Percentiles rank a stretch among this genome's conserved stretches.
phyloP scores from a whole-genome alignment of 768 basidiomycete species.

The Hypholoma sublateritium region DNA sequence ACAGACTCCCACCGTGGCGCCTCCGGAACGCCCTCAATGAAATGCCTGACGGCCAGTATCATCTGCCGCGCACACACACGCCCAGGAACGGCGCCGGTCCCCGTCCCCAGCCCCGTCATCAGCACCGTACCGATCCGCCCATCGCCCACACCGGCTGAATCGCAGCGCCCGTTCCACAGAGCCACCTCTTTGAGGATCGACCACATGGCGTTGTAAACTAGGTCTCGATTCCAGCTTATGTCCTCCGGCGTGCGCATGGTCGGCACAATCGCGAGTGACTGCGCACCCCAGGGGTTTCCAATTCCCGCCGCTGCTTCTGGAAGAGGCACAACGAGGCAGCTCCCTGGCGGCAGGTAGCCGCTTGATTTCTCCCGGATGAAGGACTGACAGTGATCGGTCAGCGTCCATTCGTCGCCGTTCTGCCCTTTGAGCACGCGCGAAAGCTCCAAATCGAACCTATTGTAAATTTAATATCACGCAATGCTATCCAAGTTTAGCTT shows the following conservation, averaged over 20 bases:
- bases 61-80: slow-evolving; percentile 13
- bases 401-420: not conserved
- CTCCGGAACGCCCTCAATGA: not conserved
- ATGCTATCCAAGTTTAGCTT: no score
- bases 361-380: not conserved
- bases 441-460: slow-evolving; percentile 10
- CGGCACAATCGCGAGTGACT: slow-evolving; percentile 2
- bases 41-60: slow-evolving; percentile 13
- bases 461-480: not conserved
- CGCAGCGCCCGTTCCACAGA: slow-evolving; percentile 1
- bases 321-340: not conserved
- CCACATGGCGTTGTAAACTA: slow-evolving; percentile 16
- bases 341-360: slow-evolving; percentile 7
- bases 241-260: slow-evolving; percentile 11
- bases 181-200: slow-evolving; percentile 8
- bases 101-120: slow-evolving; percentile 17
- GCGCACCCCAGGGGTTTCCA: not conserved
- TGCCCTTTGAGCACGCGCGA: slow-evolving; percentile 3
- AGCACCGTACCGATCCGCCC: slow-evolving; percentile 7
- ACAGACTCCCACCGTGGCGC: slow-evolving; percentile 3
- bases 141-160: not conserved
- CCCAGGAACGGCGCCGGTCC: slow-evolving; percentile 5
- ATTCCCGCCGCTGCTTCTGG: not conserved
- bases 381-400: slow-evolving; percentile 7
- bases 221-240: slow-evolving; percentile 13